Conservation (phyloP, 768 basidiomycete species). For the Tremella mesenterica region DNA sequence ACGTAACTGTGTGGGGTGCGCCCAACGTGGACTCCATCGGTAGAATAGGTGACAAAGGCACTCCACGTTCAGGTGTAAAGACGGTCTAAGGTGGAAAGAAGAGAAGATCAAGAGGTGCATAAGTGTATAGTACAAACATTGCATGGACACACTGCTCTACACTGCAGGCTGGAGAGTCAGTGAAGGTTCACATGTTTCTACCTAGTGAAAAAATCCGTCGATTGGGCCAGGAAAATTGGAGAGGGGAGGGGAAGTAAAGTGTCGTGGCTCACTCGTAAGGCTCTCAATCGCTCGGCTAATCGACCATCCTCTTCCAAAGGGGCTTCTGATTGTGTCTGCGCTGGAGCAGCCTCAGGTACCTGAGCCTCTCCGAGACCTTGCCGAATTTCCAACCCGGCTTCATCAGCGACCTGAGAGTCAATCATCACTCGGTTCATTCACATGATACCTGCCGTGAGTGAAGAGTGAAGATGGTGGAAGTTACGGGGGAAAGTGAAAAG, state of each 20-base stretch:
- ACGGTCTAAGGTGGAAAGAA: not conserved
- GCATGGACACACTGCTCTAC: not conserved
- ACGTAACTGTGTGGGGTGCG: conserved; percentile 39
- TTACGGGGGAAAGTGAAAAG: too few relatives aligned
- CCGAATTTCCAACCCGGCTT: conserved; percentile 88
- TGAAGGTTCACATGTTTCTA: too few relatives aligned
- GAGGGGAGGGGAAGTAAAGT: too few relatives aligned
- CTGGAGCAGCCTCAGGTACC: conserved; percentile 47
- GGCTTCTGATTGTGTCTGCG: conserved; percentile 59
- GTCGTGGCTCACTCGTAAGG: conserved; percentile 50
- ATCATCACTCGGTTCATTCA: not conserved
- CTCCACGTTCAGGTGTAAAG: not conserved
- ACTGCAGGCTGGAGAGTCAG: conserved; percentile 1
- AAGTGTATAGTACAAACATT: not conserved
- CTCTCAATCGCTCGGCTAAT: conserved; percentile 78
- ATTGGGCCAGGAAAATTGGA: too few relatives aligned
- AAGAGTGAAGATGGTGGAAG: too few relatives aligned
- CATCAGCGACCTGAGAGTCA: conserved; percentile 63
- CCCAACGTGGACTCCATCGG: conserved; percentile 32
- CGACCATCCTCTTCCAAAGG: conserved; percentile 42
- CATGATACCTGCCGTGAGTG: conserved; percentile 39
- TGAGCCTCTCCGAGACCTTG: conserved; percentile 64
- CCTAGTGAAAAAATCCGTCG: not conserved
- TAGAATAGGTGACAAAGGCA: conserved; percentile 11
- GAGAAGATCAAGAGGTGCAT: not conserved